Conservation (phyloP, 2,329 filamentous ascomycete genomes). For the Penicillium sp. region DNA sequence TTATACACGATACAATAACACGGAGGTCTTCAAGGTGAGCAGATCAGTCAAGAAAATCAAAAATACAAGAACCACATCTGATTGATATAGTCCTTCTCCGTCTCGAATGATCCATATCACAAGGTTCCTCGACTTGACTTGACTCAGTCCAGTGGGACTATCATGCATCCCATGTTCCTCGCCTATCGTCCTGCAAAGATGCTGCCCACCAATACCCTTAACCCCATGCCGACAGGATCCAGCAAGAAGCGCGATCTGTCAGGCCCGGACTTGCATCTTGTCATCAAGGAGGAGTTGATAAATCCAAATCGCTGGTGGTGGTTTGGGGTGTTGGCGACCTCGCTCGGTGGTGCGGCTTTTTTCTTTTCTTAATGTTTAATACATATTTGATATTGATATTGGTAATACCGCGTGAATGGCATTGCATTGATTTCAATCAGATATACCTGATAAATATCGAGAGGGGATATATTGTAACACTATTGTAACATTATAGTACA, state of each 20-base stretch:
- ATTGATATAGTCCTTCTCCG: conserved; percentile 41
- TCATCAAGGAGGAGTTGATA: conserved; percentile 38
- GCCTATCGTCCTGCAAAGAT: conserved; percentile 67
- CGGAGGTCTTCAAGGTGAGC: conserved; percentile 65
- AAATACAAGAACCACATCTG: background rate
- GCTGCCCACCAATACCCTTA: conserved; percentile 70
- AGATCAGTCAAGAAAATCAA: too few relatives aligned
- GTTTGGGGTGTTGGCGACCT: conserved; percentile 53
- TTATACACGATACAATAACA: conserved; percentile 70
- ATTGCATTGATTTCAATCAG: background rate
- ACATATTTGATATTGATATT: background rate
- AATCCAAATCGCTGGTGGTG: conserved; percentile 53
- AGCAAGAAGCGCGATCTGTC: conserved; percentile 30
- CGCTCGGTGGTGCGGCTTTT: conserved; percentile 46
- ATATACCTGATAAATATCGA: background rate
- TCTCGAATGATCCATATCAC: conserved; percentile 63
- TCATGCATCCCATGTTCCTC: conserved; percentile 70
- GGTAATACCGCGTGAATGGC: too few relatives aligned
- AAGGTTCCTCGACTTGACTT: conserved; percentile 67
- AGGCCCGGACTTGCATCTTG: conserved; percentile 20
- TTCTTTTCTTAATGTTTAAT: conserved; percentile 35
- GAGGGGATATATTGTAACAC: conserved; percentile 23
- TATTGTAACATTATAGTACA: conserved; percentile 33
- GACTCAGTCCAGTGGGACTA: conserved; percentile 65
- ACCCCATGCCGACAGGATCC: conserved; percentile 55